phyloP scores from a whole-genome alignment of 176 grass and related monocot species.

The Saccharum spontaneum region DNA sequence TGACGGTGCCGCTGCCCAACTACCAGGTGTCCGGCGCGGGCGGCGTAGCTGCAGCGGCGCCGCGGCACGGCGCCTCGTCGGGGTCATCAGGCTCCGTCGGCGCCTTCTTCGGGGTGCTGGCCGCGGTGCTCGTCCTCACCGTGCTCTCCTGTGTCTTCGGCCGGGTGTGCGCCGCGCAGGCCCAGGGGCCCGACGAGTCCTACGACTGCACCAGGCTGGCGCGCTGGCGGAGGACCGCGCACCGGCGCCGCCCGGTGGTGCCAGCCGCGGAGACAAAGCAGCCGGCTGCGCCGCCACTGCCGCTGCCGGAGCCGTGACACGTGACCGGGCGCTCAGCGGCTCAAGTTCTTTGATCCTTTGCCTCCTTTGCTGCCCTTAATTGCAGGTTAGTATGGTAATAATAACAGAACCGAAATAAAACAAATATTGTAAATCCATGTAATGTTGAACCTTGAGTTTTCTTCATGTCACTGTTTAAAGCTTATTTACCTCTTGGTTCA shows the following conservation, averaged over 20 bases:
- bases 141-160: constrained; percentile 70
- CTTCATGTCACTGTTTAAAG: neutral
- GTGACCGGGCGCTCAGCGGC: neutral
- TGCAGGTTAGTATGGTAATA: constrained; percentile 42
- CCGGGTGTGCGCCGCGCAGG: constrained; percentile 45
- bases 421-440: neutral
- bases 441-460: neutral
- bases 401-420: neutral
- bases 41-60: neutral
- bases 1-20: constrained; percentile 32
- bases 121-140: constrained; percentile 59
- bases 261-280: constrained; percentile 23
- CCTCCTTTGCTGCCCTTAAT: neutral
- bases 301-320: constrained; percentile 59
- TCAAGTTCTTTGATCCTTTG: neutral
- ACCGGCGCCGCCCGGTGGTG: constrained; percentile 15
- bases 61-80: neutral
- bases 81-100: constrained; percentile 44
- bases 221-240: constrained; percentile 28
- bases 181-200: constrained; percentile 51
- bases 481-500: neutral
- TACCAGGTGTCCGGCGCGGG: constrained; percentile 33
- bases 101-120: constrained; percentile 67
- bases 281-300: constrained; percentile 3
- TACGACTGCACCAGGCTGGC: constrained; percentile 60